A percentile compares a stretch with the other conserved stretches of the same genome.
Conservation (phyloP, 306 rosid species). For the Malus fusca region DNA sequence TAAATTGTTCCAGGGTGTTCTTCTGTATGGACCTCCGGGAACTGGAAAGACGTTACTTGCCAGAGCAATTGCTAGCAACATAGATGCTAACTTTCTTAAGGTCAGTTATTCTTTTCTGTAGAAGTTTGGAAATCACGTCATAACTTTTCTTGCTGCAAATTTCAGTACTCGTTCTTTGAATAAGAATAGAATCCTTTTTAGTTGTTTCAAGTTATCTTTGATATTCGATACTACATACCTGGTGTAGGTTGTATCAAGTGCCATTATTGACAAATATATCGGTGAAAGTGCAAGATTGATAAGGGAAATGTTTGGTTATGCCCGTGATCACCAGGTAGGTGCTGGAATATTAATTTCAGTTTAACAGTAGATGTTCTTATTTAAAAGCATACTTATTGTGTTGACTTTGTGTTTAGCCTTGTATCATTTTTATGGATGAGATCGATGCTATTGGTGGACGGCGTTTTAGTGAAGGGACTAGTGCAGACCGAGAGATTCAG, state of each 20-base stretch:
- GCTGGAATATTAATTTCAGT: conserved; percentile 1
- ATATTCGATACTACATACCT: not conserved
- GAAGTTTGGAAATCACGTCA: not conserved
- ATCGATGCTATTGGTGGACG: conserved; percentile 99
- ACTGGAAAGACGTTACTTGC: conserved; percentile 95
- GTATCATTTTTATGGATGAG: conserved; percentile 99
- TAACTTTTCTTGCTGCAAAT: not conserved
- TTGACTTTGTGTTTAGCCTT: conserved; percentile 50
- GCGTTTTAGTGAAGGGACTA: conserved; percentile 93
- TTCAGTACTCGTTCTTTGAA: not conserved
- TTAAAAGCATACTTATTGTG: not conserved
- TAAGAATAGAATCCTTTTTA: not conserved
- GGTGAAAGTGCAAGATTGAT: conserved; percentile 95
- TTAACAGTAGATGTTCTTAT: not conserved
- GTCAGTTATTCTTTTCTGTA: conserved; percentile 25
- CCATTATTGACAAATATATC: conserved; percentile 88
- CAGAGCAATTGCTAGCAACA: conserved; percentile 93
- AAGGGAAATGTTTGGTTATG: conserved; percentile 97
- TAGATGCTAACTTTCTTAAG: conserved; percentile 93
- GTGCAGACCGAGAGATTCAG: conserved; percentile 97
- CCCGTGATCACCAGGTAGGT: conserved; percentile 94
- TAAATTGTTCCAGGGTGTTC: conserved; percentile 67
- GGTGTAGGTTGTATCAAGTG: conserved; percentile 87
- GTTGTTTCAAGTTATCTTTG: not conserved
- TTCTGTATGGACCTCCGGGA: conserved; percentile 96